Evolutionary conservation across 768 basidiomycete genomes (phyloP).

Genomic region (Holtermannia corniformis): DNA sequence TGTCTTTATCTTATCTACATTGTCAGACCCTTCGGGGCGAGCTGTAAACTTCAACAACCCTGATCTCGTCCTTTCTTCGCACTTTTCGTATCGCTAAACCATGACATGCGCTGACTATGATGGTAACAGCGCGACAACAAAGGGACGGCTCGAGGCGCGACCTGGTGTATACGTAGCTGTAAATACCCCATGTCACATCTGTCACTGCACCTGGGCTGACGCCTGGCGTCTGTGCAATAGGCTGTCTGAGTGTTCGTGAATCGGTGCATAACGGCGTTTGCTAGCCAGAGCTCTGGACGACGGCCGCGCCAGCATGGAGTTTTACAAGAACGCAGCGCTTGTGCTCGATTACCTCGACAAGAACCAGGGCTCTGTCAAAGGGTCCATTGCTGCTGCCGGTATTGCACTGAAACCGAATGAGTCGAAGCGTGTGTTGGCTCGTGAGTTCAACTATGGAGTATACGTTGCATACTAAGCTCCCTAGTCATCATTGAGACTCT

Average conservation of each 20-base stretch:
- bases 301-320: constrained; percentile 57
- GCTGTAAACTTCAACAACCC: constrained; percentile 20
- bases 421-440: constrained; percentile 36
- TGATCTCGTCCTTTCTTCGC: constrained; percentile 16
- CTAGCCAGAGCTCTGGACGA: too few relatives aligned
- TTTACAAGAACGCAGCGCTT: constrained; percentile 83
- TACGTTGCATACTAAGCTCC: too few relatives aligned
- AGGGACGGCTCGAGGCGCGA: neutral
- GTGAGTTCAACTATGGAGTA: constrained; percentile 26
- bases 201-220: neutral
- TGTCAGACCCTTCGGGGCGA: constrained; percentile 31
- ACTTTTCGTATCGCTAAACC: neutral
- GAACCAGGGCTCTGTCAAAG: constrained; percentile 89
- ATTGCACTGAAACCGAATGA: constrained; percentile 22
- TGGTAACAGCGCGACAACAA: constrained; percentile 1
- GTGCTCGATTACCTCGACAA: constrained; percentile 75
- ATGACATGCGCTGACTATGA: neutral
- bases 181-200: neutral
- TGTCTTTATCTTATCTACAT: constrained; percentile 39
- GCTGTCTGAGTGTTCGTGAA: neutral
- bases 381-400: constrained; percentile 55
- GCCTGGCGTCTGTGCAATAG: neutral
- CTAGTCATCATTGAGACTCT: constrained; percentile 71
- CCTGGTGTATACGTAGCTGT: neutral
- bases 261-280: neutral